Evolutionary conservation across 2,329 filamentous ascomycete genomes (phyloP).

Genomic region (Epichloe aotearoae): DNA sequence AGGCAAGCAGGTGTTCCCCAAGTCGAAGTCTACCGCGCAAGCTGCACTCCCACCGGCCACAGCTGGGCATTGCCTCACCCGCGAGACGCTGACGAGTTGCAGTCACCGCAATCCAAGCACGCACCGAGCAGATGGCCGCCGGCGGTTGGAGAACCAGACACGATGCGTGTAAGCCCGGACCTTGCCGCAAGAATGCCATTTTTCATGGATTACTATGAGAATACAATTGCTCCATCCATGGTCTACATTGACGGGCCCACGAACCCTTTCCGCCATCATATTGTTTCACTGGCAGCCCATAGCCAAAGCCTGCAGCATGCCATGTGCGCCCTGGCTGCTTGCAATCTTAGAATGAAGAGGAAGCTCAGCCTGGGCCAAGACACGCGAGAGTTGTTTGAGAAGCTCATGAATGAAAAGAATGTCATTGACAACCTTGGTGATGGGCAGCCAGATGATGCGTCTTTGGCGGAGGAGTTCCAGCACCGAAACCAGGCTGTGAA

Average conservation of each 20-base stretch:
- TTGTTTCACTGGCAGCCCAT: slow-evolving; percentile 61
- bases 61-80: slow-evolving; percentile 31
- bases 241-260: slow-evolving; percentile 77
- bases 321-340: slow-evolving; percentile 77
- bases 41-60: slow-evolving; percentile 32
- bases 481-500: slow-evolving; percentile 70
- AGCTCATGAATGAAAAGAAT: slow-evolving; percentile 33
- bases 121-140: slow-evolving; percentile 34
- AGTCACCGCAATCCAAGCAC: slow-evolving; percentile 29
- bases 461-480: slow-evolving; percentile 67
- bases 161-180: slow-evolving; percentile 42
- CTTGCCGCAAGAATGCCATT: slow-evolving; percentile 70
- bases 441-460: slow-evolving; percentile 45
- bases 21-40: slow-evolving; percentile 38
- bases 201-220: slow-evolving; percentile 87
- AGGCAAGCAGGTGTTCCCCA: slow-evolving; percentile 35
- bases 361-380: slow-evolving; percentile 49
- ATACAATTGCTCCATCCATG: slow-evolving; percentile 81
- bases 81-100: slow-evolving; percentile 29
- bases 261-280: slow-evolving; percentile 77
- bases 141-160: slow-evolving; percentile 29
- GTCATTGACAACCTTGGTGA: slow-evolving; percentile 31
- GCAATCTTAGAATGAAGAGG: slow-evolving; percentile 78
- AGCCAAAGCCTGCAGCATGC: slow-evolving; percentile 84
- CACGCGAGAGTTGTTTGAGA: slow-evolving; percentile 35